A percentile compares a stretch with the other conserved stretches of the same genome.
Evolutionary conservation across 169 alveolate species (phyloP).

Genomic region (Plasmodium malariae): DNA sequence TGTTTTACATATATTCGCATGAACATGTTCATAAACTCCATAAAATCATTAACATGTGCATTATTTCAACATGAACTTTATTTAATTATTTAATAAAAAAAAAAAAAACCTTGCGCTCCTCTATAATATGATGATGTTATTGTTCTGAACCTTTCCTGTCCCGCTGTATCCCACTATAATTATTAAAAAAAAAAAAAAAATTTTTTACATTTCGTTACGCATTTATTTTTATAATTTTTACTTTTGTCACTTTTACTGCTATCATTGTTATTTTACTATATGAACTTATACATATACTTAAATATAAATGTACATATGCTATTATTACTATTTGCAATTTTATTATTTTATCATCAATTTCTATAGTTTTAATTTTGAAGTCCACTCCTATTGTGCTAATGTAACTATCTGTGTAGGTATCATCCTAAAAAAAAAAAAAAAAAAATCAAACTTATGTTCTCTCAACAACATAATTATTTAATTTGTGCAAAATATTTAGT

Average conservation of each 20-base stretch:
- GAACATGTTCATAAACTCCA: background rate
- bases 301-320: conserved; percentile 1
- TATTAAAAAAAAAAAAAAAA: background rate
- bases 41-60: background rate
- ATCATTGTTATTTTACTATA: conserved; percentile 19
- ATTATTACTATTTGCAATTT: conserved; percentile 89
- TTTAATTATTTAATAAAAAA: too few relatives aligned
- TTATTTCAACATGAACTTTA: too few relatives aligned
- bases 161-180: conserved; percentile 97
- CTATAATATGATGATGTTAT: conserved; percentile 95
- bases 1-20: background rate
- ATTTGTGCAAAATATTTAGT: too few relatives aligned
- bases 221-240: background rate
- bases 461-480: too few relatives aligned
- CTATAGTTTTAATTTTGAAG: conserved; percentile 91
- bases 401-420: conserved; percentile 91
- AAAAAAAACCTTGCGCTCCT: conserved; percentile 94
- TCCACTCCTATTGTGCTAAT: conserved; percentile 94
- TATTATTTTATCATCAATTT: conserved; percentile 90
- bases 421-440: conserved; percentile 87
- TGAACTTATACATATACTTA: background rate
- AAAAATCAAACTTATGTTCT: too few relatives aligned
- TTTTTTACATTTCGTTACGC: background rate
- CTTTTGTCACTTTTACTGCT: too few relatives aligned
- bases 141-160: conserved; percentile 96